phyloP scores from a whole-genome alignment of 495 filamentous ascomycete genomes.

The Penicillium argentinense region DNA sequence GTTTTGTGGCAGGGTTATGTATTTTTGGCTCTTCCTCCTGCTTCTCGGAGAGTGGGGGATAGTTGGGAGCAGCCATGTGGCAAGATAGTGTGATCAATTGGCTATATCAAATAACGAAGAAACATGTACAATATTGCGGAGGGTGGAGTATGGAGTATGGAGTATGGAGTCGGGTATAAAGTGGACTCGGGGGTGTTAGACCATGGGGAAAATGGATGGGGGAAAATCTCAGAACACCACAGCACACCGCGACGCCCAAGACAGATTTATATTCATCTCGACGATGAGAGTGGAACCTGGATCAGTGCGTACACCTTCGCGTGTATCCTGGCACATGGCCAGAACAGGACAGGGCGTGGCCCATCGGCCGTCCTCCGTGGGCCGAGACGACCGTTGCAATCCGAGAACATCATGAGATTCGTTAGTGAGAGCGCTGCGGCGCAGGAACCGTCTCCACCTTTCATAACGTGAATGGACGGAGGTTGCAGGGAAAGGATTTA shows the following conservation, averaged over 20 bases:
- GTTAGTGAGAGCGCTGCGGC: neutral
- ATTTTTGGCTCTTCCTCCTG: constrained; percentile 4
- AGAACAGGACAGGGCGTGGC: neutral
- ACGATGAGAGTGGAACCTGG: constrained; percentile 1
- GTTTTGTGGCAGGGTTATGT: neutral
- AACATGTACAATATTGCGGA: neutral
- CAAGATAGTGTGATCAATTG: neutral
- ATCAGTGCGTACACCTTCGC: neutral
- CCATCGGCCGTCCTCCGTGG: neutral
- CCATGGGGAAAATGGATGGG: neutral
- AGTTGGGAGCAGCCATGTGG: constrained; percentile 7
- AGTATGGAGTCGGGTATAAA: constrained; percentile 1
- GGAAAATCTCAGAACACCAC: neutral
- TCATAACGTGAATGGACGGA: neutral
- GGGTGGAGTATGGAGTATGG: neutral
- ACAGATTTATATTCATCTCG: constrained; percentile 2
- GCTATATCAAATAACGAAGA: neutral
- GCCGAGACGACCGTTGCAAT: neutral
- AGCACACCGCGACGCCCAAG: neutral
- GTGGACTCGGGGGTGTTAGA: neutral
- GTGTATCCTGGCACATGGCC: neutral
- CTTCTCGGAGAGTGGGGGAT: constrained; percentile 14
- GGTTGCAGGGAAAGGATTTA: neutral
- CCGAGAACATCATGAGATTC: neutral
- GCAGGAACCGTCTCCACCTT: neutral